phyloP scores from a whole-genome alignment of 257 asterid genomes.

The Scutellaria minor region DNA sequence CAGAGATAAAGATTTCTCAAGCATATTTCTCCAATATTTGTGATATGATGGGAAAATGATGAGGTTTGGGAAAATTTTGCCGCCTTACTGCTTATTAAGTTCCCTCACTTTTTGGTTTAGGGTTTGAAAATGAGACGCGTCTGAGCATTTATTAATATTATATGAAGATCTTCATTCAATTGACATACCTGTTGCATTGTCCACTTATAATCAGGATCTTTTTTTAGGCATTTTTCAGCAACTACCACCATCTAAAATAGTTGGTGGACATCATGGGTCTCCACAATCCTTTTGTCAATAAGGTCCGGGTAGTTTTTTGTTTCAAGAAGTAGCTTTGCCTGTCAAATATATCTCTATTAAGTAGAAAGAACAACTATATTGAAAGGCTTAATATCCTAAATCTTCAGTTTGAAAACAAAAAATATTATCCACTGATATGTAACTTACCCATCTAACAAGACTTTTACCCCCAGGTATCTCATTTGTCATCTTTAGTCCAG shows the following conservation, averaged over 20 bases:
- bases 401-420: not conserved
- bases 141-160: too few species aligned
- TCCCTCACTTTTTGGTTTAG: too few species aligned
- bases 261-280: slow-evolving; percentile 71
- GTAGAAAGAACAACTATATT: not conserved
- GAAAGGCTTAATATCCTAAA: not conserved
- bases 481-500: slow-evolving; percentile 63
- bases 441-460: slow-evolving; percentile 72
- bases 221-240: slow-evolving; percentile 63
- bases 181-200: slow-evolving; percentile 62
- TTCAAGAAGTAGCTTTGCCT: slow-evolving; percentile 76
- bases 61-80: too few species aligned
- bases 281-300: slow-evolving; percentile 61
- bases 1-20: too few species aligned
- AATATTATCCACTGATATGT: not conserved
- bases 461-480: slow-evolving; percentile 58
- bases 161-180: not conserved
- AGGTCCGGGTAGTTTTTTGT: slow-evolving; percentile 69
- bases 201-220: slow-evolving; percentile 58
- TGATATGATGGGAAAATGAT: too few species aligned
- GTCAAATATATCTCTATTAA: slow-evolving; percentile 20
- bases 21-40: too few species aligned
- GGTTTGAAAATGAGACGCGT: too few species aligned
- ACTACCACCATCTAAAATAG: slow-evolving; percentile 74
- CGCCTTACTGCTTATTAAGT: too few species aligned